Conservation (phyloP, 225 moss, liverwort and hornwort genomes). For the Physcomitrium patens region DNA sequence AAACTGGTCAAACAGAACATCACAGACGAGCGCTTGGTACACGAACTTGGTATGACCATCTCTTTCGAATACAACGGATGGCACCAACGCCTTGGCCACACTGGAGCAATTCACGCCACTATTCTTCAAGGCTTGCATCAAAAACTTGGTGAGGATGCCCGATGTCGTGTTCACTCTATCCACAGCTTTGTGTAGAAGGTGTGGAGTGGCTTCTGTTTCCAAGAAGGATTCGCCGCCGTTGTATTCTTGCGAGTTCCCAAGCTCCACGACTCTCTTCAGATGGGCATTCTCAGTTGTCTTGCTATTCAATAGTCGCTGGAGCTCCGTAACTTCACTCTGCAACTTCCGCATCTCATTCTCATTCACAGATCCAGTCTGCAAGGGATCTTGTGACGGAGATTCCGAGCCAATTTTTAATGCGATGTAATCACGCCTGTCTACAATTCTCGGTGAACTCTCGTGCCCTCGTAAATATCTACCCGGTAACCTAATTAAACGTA, state of each 20-base stretch:
- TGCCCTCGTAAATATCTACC: not conserved
- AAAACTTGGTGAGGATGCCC: conserved; percentile 42
- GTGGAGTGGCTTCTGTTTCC: conserved; percentile 49
- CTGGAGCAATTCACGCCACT: conserved; percentile 44
- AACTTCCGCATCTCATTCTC: not conserved
- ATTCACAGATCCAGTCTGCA: conserved; percentile 8
- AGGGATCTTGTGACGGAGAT: not conserved
- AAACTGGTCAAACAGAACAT: conserved; percentile 39
- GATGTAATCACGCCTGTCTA: not conserved
- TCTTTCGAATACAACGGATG: conserved; percentile 43
- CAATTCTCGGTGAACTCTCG: not conserved
- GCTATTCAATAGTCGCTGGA: no score
- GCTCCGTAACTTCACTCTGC: no score
- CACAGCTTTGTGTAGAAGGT: conserved; percentile 44
- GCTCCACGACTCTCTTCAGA: conserved; percentile 35
- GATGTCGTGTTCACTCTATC: conserved; percentile 45
- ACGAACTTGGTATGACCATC: conserved; percentile 41
- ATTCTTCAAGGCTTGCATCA: conserved; percentile 40
- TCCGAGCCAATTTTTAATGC: conserved; percentile 2
- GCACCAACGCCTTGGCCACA: conserved; percentile 33
- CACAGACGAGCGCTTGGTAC: conserved; percentile 46
- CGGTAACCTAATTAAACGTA: not conserved
- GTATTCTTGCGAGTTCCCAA: conserved; percentile 28
- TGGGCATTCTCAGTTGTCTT: not conserved
- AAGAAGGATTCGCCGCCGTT: conserved; percentile 43